phyloP scores from a whole-genome alignment of 306 rosid species.

The Vicia faba region DNA sequence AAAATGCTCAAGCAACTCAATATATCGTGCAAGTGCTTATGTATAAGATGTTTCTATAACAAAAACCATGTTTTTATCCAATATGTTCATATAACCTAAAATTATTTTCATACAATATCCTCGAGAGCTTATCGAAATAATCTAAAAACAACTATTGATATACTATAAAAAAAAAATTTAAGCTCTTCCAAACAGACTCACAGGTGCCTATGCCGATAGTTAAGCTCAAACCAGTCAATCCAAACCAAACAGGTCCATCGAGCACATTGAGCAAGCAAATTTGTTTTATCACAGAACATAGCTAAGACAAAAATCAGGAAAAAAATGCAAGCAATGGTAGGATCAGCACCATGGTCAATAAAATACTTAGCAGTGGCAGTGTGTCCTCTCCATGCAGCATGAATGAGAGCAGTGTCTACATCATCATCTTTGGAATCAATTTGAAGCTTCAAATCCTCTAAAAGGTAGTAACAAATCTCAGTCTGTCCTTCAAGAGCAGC shows the following conservation, averaged over 20 bases:
- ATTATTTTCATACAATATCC: too few relatives aligned
- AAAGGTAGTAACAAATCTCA: conserved; percentile 68
- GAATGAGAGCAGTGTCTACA: conserved; percentile 87
- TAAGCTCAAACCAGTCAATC: not conserved
- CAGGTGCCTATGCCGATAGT: too few relatives aligned
- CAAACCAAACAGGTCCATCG: not conserved
- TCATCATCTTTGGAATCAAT: conserved; percentile 84
- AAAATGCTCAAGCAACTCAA: conserved; percentile 63
- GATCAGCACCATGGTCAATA: conserved; percentile 72
- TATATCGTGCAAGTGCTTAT: not conserved
- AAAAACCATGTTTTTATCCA: too few relatives aligned
- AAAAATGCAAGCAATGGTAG: conserved; percentile 63
- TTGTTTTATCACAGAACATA: not conserved
- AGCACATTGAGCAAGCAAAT: not conserved
- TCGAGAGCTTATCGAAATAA: not conserved
- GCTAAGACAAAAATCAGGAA: not conserved
- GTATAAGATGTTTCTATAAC: not conserved
- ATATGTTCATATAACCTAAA: too few relatives aligned
- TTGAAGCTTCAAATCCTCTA: conserved; percentile 74
- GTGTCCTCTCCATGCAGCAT: conserved; percentile 87
- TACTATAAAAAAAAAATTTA: not conserved
- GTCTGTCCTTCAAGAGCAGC: conserved; percentile 87
- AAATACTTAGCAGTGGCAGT: conserved; percentile 76
- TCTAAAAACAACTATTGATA: not conserved
- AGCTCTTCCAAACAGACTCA: not conserved